Evolutionary conservation across 805 yeast genomes (phyloP), one percentile per base, ranked within the genome.

Genomic region (Pichia phayaonensis): DNA sequence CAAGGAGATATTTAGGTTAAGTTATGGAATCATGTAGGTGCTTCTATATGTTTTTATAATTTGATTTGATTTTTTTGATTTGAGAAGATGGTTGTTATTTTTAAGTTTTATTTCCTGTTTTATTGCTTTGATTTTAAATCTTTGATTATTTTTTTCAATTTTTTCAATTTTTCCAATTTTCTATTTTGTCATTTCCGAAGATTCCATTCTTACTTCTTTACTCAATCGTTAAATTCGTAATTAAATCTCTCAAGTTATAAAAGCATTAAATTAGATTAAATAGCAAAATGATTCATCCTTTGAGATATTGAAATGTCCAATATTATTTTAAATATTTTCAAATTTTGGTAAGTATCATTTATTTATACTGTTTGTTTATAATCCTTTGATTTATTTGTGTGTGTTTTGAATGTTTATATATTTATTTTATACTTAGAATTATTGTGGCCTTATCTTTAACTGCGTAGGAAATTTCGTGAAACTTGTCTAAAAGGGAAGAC

Each of bases 281-380:
- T 29, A 13, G 4, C 7, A 29, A 15, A 3, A 29, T 8, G n/a
- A 15, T 13, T 29, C n/a, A 29, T 29, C 34, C 7, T 29, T 12
- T 7, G 13, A 29, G n/a, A 29, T 29, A 29, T 29, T 29, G 34
- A 29, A 29, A 29, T 29, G 16, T 13, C 34, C 12, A 29, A 3
- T 36, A 12, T 36, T 36, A 48, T 15, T 39, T 43, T 44, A 38
- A 43, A 38, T 43, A 38, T 43, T 40, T 36, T 44, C 48, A 45
- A 4, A 40, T 41, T n/a, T 45, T 44, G 48, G 52, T 49, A 49
- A 21, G 52, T 49, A 39, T 49, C 21, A 22, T 15, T 16, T 24
- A 13, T 10, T 42, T 23, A n/a, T 34, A 3, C 8, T 11, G 21
- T 40, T 27, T 40, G 10, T 40, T 21, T 11, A 15, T 7, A 21